Conservation (phyloP, 495 filamentous ascomycete genomes). For the Talaromyces borbonicus region DNA sequence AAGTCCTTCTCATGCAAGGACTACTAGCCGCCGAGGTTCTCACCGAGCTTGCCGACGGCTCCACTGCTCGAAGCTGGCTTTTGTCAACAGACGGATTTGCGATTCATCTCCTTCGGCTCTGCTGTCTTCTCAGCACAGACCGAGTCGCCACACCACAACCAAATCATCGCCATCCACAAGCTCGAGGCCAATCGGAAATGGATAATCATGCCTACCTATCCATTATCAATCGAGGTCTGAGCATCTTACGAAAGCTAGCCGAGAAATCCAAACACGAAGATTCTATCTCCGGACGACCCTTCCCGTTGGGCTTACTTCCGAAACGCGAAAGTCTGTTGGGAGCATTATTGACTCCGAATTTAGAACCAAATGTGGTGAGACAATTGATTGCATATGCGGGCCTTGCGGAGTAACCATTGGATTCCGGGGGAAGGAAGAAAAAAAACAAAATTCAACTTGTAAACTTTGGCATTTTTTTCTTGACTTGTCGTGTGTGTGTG, state of each 20-base stretch:
- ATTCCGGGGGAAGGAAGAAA: no score
- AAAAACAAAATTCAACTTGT: constrained; percentile 1
- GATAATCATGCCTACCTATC: constrained; percentile 39
- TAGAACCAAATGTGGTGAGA: constrained; percentile 52
- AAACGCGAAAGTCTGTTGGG: constrained; percentile 60
- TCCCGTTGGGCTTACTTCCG: constrained; percentile 59
- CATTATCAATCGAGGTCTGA: constrained; percentile 61
- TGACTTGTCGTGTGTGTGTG: no score
- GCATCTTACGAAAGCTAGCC: constrained; percentile 55
- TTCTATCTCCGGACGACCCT: constrained; percentile 24
- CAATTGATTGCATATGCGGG: constrained; percentile 64
- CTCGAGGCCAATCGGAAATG: constrained; percentile 26
- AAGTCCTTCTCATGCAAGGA: constrained; percentile 81
- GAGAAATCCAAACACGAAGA: constrained; percentile 62
- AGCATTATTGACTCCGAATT: constrained; percentile 53
- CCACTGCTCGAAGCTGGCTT: constrained; percentile 73
- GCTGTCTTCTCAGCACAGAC: constrained; percentile 59
- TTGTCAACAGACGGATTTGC: constrained; percentile 79
- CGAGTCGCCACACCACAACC: constrained; percentile 26
- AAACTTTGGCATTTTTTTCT: constrained; percentile 2
- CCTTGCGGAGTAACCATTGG: constrained; percentile 46
- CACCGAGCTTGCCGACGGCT: constrained; percentile 58
- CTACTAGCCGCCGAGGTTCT: constrained; percentile 87
- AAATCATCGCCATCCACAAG: constrained; percentile 23
- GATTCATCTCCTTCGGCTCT: constrained; percentile 61